Percentiles rank a stretch among this genome's conserved stretches.
phyloP scores from a whole-genome alignment of 2,329 filamentous ascomycete species.

The Ophiostoma populinum region DNA sequence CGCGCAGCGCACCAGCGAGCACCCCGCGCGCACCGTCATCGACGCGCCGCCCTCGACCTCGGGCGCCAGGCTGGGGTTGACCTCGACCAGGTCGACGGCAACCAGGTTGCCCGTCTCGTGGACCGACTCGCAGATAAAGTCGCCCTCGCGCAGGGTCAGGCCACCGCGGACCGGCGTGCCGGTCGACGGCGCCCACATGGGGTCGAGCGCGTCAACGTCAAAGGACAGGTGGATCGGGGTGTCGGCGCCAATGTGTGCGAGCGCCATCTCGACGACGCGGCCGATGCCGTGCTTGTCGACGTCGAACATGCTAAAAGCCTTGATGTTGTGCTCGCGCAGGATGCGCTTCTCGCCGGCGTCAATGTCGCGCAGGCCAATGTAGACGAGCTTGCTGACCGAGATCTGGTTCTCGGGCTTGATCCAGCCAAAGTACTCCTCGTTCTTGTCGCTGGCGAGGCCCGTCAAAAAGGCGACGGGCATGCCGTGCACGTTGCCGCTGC shows the following conservation, averaged over 20 bases:
- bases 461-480: constrained; percentile 94
- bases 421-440: constrained; percentile 80
- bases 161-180: constrained; percentile 90
- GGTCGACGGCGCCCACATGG: constrained; percentile 89
- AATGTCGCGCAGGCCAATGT: constrained; percentile 88
- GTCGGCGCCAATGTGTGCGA: constrained; percentile 84
- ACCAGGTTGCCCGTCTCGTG: constrained; percentile 65
- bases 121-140: constrained; percentile 85
- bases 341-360: constrained; percentile 90
- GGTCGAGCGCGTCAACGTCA: constrained; percentile 91
- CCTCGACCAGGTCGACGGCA: constrained; percentile 68
- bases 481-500: constrained; percentile 87
- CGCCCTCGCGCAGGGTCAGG: constrained; percentile 82
- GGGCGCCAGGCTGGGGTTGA: constrained; percentile 55
- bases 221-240: constrained; percentile 96
- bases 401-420: constrained; percentile 52
- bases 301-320: constrained; percentile 97
- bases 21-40: constrained; percentile 81
- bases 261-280: constrained; percentile 93
- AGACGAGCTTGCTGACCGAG: constrained; percentile 74
- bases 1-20: constrained; percentile 79
- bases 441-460: constrained; percentile 60
- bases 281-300: constrained; percentile 89
- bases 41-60: constrained; percentile 45
- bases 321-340: constrained; percentile 73